Percentiles rank a stretch among this genome's conserved stretches.
Evolutionary conservation across 2,329 filamentous ascomycete species (phyloP).

Genomic region (Ophiostoma angusticollis): DNA sequence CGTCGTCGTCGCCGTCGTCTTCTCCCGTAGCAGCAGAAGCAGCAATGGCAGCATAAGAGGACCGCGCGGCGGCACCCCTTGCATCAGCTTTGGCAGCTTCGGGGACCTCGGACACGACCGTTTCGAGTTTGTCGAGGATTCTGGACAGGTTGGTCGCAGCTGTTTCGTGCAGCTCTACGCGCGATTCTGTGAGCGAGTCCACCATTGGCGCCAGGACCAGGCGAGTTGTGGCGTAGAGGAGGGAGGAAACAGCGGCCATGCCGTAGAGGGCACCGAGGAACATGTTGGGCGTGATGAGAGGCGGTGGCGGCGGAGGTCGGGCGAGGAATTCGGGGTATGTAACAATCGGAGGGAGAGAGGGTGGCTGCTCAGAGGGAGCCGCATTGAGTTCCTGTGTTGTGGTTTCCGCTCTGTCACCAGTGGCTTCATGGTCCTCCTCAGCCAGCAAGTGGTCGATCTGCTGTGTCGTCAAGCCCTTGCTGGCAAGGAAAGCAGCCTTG

Average conservation of each 20-base stretch:
- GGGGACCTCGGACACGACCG: conserved; percentile 49
- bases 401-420: background rate
- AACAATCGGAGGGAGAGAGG: conserved; percentile 41
- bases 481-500: conserved; percentile 64
- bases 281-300: conserved; percentile 47
- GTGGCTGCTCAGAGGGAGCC: background rate
- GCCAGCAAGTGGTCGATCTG: conserved; percentile 57
- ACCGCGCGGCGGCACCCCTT: conserved; percentile 4
- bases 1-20: conserved; percentile 12
- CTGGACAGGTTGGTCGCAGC: conserved; percentile 31
- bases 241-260: conserved; percentile 43
- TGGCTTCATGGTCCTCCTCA: conserved; percentile 14
- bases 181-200: conserved; percentile 36
- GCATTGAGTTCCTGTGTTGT: background rate
- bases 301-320: conserved; percentile 40
- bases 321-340: conserved; percentile 60
- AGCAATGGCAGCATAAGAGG: background rate
- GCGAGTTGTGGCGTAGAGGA: conserved; percentile 58
- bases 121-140: conserved; percentile 39
- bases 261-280: conserved; percentile 48
- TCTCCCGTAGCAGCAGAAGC: conserved; percentile 3
- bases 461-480: conserved; percentile 56
- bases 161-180: conserved; percentile 38
- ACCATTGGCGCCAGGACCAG: conserved; percentile 55
- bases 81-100: background rate